A percentile compares a stretch with the other conserved stretches of the same genome.
Evolutionary conservation across 495 filamentous ascomycete genomes (phyloP).

Genomic region (Penicillium diatomitis): DNA sequence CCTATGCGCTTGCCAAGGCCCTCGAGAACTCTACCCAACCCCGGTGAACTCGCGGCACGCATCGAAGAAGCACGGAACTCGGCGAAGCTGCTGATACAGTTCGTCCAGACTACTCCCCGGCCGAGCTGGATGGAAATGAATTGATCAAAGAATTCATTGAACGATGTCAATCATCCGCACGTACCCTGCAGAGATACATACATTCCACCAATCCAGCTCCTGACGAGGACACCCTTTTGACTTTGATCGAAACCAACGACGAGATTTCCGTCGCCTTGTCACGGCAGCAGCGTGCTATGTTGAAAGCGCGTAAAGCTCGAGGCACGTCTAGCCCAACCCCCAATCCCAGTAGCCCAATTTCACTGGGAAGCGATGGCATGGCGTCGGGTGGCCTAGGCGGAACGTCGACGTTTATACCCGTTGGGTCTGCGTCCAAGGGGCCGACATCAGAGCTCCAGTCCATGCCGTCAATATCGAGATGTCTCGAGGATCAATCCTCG

Average conservation of each 20-base stretch:
- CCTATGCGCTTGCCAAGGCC: slow-evolving; percentile 17
- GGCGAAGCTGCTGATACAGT: slow-evolving; percentile 81
- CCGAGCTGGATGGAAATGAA: slow-evolving; percentile 71
- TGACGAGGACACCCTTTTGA: slow-evolving; percentile 87
- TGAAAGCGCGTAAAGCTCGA: slow-evolving; percentile 51
- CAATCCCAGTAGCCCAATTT: slow-evolving; percentile 11
- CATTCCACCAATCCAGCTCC: slow-evolving; percentile 64
- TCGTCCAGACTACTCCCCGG: slow-evolving; percentile 72
- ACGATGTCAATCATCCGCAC: slow-evolving; percentile 69
- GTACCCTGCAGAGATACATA: slow-evolving; percentile 78
- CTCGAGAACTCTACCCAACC: slow-evolving; percentile 51
- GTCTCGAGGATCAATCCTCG: neutral
- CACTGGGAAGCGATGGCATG: slow-evolving; percentile 7
- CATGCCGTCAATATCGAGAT: neutral
- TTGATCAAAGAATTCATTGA: slow-evolving; percentile 87
- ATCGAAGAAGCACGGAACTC: slow-evolving; percentile 86
- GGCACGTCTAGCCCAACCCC: slow-evolving; percentile 16
- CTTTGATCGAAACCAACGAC: slow-evolving; percentile 90
- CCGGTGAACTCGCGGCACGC: slow-evolving; percentile 71
- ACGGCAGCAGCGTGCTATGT: slow-evolving; percentile 70
- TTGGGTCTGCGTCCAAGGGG: neutral
- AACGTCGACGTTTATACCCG: neutral
- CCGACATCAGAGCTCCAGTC: neutral
- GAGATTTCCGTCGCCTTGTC: slow-evolving; percentile 67
- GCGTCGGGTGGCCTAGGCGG: slow-evolving; percentile 7